These are phyloP conservation scores for Penicillium sp. DNA, from an alignment of 2,329 filamentous ascomycete species.

Conservation along the genomic window DNA sequence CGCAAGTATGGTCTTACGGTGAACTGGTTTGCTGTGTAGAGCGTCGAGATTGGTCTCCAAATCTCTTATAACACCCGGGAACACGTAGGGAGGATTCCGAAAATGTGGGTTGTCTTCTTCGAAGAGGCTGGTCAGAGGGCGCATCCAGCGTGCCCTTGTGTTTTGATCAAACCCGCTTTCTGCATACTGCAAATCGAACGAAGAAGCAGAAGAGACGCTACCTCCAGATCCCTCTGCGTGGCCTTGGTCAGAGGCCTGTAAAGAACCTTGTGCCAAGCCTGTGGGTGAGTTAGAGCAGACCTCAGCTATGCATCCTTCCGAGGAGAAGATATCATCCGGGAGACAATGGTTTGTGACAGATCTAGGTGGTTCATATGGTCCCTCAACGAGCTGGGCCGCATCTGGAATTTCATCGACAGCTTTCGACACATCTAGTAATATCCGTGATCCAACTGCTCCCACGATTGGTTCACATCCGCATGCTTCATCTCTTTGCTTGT, in stretches of 20 bases:
- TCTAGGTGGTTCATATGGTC: neutral
- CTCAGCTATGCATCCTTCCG: conserved; percentile 20
- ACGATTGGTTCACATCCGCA: conserved; percentile 36
- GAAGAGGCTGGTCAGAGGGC: conserved; percentile 7
- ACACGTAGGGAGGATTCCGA: neutral
- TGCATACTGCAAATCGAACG: neutral
- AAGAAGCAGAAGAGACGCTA: neutral
- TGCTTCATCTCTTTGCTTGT: conserved; percentile 35
- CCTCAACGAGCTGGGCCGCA: conserved; percentile 22
- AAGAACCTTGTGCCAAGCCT: neutral
- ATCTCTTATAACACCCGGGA: conserved; percentile 7
- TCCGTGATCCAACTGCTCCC: conserved; percentile 14
- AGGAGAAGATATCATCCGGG: conserved; percentile 27
- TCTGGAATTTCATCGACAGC: conserved; percentile 25
- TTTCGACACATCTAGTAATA: conserved; percentile 30
- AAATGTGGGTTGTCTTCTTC: conserved; percentile 17
- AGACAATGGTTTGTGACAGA: neutral
- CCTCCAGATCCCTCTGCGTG: neutral
- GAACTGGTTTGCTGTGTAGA: conserved; percentile 6
- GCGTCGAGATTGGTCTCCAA: conserved; percentile 3
- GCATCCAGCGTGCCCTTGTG: neutral
- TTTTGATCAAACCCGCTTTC: neutral
- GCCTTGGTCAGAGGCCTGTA: neutral
- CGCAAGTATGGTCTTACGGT: conserved; percentile 7
- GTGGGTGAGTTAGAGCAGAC: neutral